A percentile compares a stretch with the other conserved stretches of the same genome.
Evolutionary conservation across 2,329 filamentous ascomycete genomes (phyloP).

Genomic region (Tolypocladium guangdongense): DNA sequence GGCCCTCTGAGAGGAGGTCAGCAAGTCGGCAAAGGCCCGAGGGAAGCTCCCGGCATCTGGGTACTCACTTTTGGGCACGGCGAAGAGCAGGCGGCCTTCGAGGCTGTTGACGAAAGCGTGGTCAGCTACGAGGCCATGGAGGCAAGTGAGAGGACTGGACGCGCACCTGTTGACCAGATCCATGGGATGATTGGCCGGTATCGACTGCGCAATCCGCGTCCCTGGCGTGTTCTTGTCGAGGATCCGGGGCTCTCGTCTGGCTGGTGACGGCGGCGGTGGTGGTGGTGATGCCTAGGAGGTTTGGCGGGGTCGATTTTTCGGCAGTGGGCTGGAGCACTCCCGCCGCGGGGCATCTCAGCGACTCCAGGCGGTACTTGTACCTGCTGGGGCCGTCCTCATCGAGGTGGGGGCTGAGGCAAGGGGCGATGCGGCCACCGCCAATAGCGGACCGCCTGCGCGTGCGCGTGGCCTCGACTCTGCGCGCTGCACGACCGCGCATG

Average conservation of each 20-base stretch:
- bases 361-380: neutral
- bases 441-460: neutral
- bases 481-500: neutral
- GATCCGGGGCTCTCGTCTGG: neutral
- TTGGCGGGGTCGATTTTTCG: conserved; percentile 11
- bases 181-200: conserved; percentile 14
- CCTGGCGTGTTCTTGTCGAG: neutral
- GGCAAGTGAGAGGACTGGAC: neutral
- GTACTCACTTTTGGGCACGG: conserved; percentile 90
- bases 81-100: conserved; percentile 87
- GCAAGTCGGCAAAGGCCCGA: neutral
- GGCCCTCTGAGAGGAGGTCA: conserved; percentile 57
- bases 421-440: neutral
- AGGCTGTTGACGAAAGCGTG: conserved; percentile 43
- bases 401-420: neutral
- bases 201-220: neutral
- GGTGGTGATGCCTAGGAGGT: too few relatives aligned
- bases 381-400: neutral
- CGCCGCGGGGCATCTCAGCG: conserved; percentile 1
- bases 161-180: conserved; percentile 43
- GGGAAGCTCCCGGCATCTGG: neutral
- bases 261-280: neutral
- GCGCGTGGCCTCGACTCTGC: neutral
- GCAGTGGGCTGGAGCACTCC: neutral
- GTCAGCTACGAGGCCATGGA: neutral